Base-by-base conservation (phyloP, 305 asterid genomes). In the Fraxinus nigra region DNA sequence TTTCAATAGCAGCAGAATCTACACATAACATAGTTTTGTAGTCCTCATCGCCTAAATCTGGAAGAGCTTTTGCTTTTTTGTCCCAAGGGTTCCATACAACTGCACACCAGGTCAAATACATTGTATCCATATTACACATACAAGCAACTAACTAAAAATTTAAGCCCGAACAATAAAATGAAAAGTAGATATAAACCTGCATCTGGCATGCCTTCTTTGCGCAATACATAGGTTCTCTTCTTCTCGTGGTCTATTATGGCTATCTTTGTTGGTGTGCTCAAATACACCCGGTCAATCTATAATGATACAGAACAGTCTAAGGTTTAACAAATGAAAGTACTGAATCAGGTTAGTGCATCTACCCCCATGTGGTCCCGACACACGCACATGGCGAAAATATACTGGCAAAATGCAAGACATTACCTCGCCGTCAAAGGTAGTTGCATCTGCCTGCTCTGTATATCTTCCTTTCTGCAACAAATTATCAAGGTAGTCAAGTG, bases 31-130 rank as follows among this genome's bases (percentile, higher is more conserved):
- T 93, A 34, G 77, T 86, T 86, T 90, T 92, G 87, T 89, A 95
- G 83, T 93, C 98, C 46, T 89, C 98, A 79, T 89, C 95, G 0
- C 98, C 95, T 37, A 95, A 80, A 87, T 95, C 98, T 1, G 90
- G 90, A 70, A 92, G 89, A 63, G 94, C 86, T 86, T 93, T 93
- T 16, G 94, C 89, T 84, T 91, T 93, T 88, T 93, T 94, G 88
- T 92, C 97, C 98, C 98, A 95, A 77, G 98, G 98, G 82, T 93
- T 94, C 98, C 98, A 93, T 78, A 95, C 90, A 83, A 86, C 98
- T 94, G 92, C 84, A 80, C 28, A 76, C 28, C 43, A 86, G 63
- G 75, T 46, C 76, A 83, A 43, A 32, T 8, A 10, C 20, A 54
- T 84, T 28, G 85, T 69, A 84, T 65, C 75, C 86, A 74, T 72